Base-by-base conservation (phyloP, 495 filamentous ascomycete genomes). In the Aspergillus ostianus region DNA sequence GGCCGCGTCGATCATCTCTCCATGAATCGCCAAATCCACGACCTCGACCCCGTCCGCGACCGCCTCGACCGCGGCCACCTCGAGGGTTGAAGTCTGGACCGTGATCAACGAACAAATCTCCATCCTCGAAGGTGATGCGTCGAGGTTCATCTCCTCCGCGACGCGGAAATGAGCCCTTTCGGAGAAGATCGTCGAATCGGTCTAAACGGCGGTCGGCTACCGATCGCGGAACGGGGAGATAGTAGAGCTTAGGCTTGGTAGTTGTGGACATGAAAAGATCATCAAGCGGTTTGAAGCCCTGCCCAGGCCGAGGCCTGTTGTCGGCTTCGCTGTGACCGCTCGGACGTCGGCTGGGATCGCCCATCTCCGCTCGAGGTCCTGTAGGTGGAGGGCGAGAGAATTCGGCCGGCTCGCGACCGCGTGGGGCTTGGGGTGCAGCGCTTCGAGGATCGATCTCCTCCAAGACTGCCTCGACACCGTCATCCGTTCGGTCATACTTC, bases 101-200 rank as follows among this genome's bases (percentile, higher is more conserved):
- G 59, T 83, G 75, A 71, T 96, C 90, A 50, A 95, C 88, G 49
- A 96, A 80, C 0, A 70, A 48, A 59, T 87, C 84, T 0, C 79
- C 82, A 56, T 89, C 79, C 74, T 95, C 90, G 66, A 96, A 97
- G 0, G 85, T 88, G 69, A 89, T 93, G 30, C 90, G 80, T 52
- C 88, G 83, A 70, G 86, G 85, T 23, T 90, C 84, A 47, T 85
- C 84, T 44, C 84, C 85, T 27, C 84, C 75, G 70, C 78, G 64
- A 47, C 75, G 68, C 60, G 68, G 60, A 61, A 72, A 68, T 66
- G 76, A 47, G 64, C 81, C 66, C 74, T 84, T 78, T 26, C 57
- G 71, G 59, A 65, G 77, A 75, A 81, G 68, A 62, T 68, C 73
- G 59, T 76, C 82, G 59, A 97, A 83, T 48, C 80, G 80, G 51